phyloP scores from a whole-genome alignment of 192 early-diverging fungal species.

The Kappamyces sp. region DNA sequence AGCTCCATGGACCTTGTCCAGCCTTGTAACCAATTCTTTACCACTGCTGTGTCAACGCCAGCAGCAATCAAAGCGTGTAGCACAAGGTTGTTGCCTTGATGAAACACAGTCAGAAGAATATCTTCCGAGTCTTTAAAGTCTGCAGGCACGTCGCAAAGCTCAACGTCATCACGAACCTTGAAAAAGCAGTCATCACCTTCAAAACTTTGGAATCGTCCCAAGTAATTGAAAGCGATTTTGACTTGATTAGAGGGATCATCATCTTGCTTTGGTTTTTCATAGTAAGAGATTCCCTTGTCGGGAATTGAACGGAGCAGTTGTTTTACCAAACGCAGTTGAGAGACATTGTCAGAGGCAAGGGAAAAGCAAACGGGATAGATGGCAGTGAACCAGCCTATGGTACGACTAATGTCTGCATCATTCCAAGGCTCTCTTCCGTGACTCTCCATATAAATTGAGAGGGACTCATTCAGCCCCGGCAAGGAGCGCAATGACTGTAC shows the following conservation, averaged over 20 bases:
- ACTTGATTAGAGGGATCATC: not conserved
- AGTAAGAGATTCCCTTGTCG: not conserved
- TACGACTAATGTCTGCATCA: constrained; percentile 9
- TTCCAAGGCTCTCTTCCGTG: constrained; percentile 23
- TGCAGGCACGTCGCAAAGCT: no score
- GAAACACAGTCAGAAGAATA: no score
- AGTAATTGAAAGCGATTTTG: constrained; percentile 18
- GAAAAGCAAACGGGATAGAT: constrained; percentile 14
- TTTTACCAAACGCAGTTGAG: not conserved
- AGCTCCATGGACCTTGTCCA: no score
- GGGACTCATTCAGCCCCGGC: not conserved
- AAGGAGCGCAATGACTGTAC: constrained; percentile 4
- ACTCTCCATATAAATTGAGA: constrained; percentile 17
- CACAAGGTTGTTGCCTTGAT: no score
- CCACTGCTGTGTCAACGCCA: no score
- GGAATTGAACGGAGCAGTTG: not conserved
- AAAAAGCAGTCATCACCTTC: not conserved
- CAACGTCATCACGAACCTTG: no score
- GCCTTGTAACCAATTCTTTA: no score
- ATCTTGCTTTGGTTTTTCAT: not conserved
- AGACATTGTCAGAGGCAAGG: not conserved
- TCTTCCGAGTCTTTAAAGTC: no score
- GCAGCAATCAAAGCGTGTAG: no score
- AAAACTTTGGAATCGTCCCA: constrained; percentile 8
- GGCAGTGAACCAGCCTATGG: constrained; percentile 29